Evolutionary conservation across 176 grass and related monocot genomes (phyloP), one percentile per base, ranked within the genome.

Genomic region (Oryza meyeriana): DNA sequence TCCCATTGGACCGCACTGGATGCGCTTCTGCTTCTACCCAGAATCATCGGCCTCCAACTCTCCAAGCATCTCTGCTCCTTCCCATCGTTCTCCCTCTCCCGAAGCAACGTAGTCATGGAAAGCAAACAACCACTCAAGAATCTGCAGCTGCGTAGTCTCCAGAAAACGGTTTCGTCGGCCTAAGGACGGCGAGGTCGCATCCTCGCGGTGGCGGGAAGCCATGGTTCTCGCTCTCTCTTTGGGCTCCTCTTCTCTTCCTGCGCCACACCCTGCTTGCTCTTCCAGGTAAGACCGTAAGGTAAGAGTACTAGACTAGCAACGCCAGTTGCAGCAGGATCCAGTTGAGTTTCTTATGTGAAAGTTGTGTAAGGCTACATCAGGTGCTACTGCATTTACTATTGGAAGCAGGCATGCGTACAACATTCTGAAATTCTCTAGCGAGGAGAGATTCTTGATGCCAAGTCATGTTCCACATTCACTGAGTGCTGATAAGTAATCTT

Each of bases 1-100:
- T 59, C 30, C 76, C 1, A 85, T 76, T 85, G 82, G 82, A 29
- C 18, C 70, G 31, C 31, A 44, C 8, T 12, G 81, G 81, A 75
- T 80, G 76, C 12, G 2, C 27, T 7, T 36, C 74, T n/a, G 3
- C 64, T 2, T 59, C 22, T 14, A 55, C 6, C 22, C 44, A 25
- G 69, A 26, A 20, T 76, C 71, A 38, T 38, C 71, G 9, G 0
- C 13, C 3, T 48, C 14, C 36, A 7, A 26, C 68, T 5, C 59
- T 41, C 29, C n/a, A n/a, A n/a, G 0, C 57, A 39, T 6, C 2
- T 2, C 48, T 0, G 4, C 48, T 6, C 0, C 17, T 20, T 10
- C 28, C 10, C 17, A 6, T 47, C 30, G 11, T 24, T 24, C 24
- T 9, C 39, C 1, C 17, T 18, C 48, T 18, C 27, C 50, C 5